Base-by-base conservation (phyloP, 2,329 filamentous ascomycete species). In the Venturiaceae sp. region DNA sequence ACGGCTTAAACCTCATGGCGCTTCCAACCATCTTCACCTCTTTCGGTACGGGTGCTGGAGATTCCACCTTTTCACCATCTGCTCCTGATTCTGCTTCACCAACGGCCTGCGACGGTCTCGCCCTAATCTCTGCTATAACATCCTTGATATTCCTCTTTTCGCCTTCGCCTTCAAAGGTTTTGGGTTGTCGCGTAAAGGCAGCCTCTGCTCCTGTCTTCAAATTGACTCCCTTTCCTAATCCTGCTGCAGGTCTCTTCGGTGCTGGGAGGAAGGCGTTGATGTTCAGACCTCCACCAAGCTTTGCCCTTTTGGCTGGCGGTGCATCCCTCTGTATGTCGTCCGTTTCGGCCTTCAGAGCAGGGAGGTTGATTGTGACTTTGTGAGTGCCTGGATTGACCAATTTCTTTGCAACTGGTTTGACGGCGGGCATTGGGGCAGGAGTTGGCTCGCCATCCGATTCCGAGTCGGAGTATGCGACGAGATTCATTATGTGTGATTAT, bases 211-310 rank as follows among this genome's bases (percentile, higher is more conserved):
- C 90, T 8, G 92, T 96, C 76, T 89, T 94, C 60, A 96, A 70
- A 66, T 82, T 88, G 55, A 95, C 77, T 1, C 84, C 82, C 34
- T 80, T 79, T 71, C 65, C 80, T 68, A 67, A 76, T 61, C 63
- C 68, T 59, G 62, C 70, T 41, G 65, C 71, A 47, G 74, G 64
- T 60, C 79, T 77, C 68, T 96, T 97, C 3, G 92, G 92, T 28
- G 92, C 80, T 2, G 92, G 92, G 21, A 97, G 79, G 64, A 96
- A 84, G 1, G 90, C 85, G 69, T 92, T 94, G 76, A 96, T 94
- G 2, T 86, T 92, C 4, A 55, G 37, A 81, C 80, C 30, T 85
- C 80, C 81, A 7, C 78, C 80, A 1, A 82, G 82, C 54, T 84
- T 84, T 19, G 82, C 79, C 60, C 86, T 85, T 69, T 96, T 96